Percentiles rank a stretch among this genome's conserved stretches.
phyloP scores from a whole-genome alignment of 257 asterid species.

The Jacaranda copaia region DNA sequence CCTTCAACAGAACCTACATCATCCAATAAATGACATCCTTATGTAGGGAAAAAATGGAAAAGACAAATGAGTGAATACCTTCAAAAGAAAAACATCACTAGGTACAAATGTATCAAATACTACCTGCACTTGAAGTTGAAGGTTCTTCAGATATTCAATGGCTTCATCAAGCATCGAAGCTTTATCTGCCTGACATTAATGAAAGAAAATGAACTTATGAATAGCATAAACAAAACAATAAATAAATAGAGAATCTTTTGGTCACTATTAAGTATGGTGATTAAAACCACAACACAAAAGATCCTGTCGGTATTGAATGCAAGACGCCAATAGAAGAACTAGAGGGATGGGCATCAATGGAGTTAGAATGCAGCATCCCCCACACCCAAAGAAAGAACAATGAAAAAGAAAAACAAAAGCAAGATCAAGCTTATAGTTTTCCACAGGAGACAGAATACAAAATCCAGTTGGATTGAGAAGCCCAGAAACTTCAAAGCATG shows the following conservation, averaged over 20 bases:
- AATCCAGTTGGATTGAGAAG: not conserved
- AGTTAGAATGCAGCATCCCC: not conserved
- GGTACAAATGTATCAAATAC: not conserved
- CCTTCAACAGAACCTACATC: not conserved
- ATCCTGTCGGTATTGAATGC: not conserved
- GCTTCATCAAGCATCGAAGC: slow-evolving; percentile 98
- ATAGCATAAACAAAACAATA: not conserved
- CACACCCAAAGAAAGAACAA: not conserved
- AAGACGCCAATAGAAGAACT: not conserved
- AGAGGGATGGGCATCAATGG: not conserved
- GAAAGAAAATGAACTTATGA: slow-evolving; percentile 7
- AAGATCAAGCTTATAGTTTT: not conserved
- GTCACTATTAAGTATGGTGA: not conserved
- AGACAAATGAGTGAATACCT: too few relatives aligned
- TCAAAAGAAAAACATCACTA: not conserved
- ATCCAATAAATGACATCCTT: not conserved
- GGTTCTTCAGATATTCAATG: slow-evolving; percentile 85
- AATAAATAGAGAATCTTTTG: not conserved
- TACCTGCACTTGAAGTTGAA: slow-evolving; percentile 93
- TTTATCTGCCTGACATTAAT: slow-evolving; percentile 67
- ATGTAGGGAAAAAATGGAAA: too few relatives aligned
- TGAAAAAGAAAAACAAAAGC: not conserved
- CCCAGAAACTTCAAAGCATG: not conserved
- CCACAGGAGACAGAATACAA: not conserved
- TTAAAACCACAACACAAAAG: not conserved